Evolutionary conservation across 2,329 filamentous ascomycete species (phyloP).

Genomic region (Aspergillus tamarii): DNA sequence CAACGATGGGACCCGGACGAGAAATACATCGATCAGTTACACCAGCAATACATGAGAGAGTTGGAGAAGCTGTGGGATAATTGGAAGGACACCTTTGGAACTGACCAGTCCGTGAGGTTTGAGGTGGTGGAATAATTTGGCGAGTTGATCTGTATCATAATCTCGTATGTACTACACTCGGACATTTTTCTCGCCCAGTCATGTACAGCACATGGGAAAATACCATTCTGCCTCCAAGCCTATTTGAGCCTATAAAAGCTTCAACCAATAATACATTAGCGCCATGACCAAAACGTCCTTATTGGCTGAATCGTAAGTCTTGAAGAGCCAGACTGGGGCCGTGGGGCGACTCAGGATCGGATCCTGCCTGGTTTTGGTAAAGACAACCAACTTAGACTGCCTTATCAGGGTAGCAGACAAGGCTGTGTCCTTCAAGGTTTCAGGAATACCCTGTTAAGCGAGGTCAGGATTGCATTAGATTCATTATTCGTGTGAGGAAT

Average conservation of each 20-base stretch:
- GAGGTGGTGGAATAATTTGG: slow-evolving; percentile 25
- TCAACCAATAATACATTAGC: neutral
- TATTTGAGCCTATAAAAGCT: neutral
- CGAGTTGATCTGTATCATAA: neutral
- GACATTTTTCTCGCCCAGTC: too few relatives aligned
- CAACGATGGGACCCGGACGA: slow-evolving; percentile 61
- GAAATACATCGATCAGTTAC: slow-evolving; percentile 72
- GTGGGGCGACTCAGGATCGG: neutral
- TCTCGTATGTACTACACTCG: neutral
- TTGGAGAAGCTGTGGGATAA: slow-evolving; percentile 31
- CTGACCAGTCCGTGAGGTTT: slow-evolving; percentile 30
- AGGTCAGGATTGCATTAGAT: neutral
- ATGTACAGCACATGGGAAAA: too few relatives aligned
- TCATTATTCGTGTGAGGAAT: neutral
- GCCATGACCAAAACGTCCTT: neutral
- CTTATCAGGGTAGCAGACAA: neutral
- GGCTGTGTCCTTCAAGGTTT: neutral
- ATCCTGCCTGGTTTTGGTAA: too few relatives aligned
- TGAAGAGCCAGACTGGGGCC: neutral
- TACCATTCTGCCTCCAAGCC: neutral
- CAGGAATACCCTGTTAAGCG: neutral
- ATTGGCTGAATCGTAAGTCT: neutral
- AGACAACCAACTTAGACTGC: neutral
- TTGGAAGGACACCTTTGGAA: slow-evolving; percentile 35
- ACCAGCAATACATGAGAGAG: slow-evolving; percentile 69